Evolutionary conservation across 345 rosid genomes (phyloP), one percentile per base, ranked within the genome.

Genomic region (Dipteronia sinensis): DNA sequence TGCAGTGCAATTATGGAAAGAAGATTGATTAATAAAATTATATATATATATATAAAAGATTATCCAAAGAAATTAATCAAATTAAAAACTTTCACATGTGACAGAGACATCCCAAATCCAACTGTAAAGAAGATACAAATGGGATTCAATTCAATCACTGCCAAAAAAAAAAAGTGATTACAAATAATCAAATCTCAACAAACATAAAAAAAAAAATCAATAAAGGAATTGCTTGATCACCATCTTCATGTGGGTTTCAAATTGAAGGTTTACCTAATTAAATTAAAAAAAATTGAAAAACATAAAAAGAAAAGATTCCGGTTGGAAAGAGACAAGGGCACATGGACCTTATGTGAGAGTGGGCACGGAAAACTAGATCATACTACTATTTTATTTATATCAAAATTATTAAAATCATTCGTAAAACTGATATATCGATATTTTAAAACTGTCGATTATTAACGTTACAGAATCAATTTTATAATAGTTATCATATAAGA

Each of bases 291-390:
- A 34, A 4, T 4, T n/a, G 42, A 72, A 65, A 73, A 47, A 71
- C n/a, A 20, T 38, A 80, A 80, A 81, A 71, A 74, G 83, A 10
- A 77, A 59, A 79, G 87, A 84, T 87, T 84, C 87, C 75, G 77
- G 79, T 69, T 34, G 38, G 31, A 6, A 9, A 76, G 34, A 46
- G 90, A 76, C 87, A 82, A 71, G 22, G 71, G 78, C 87, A 82
- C 86, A 83, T 85, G 88, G 86, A 79, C 42, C 76, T 51, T 77
- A 34, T 55, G 59, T 55, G 55, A 63, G 81, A 72, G 74, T 69
- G 75, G 86, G 91, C 87, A 76, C 91, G 59, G 87, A 87, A 84
- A 76, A 79, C 83, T 44, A 84, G 61, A 72, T 46, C 40, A 19
- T 16, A 53, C 58, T 16, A 16, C 7, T 53, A 5, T 53, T 16